These are phyloP conservation scores for Aspergillus hortae DNA, from an alignment of 2,329 filamentous ascomycete species.

Conservation along the genomic window DNA sequence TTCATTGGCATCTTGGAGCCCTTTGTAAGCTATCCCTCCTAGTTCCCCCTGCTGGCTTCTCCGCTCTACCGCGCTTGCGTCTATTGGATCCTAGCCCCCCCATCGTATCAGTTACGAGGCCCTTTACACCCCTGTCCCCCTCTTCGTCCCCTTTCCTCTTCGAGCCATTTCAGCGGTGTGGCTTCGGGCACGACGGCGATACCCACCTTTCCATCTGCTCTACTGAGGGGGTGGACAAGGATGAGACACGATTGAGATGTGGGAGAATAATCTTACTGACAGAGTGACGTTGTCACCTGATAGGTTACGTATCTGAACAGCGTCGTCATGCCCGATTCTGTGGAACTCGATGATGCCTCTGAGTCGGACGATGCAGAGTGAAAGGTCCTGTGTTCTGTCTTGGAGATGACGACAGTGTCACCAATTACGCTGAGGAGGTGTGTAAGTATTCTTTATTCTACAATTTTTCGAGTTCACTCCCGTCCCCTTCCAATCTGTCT, in stretches of 20 bases:
- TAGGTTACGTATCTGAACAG: slow-evolving; percentile 70
- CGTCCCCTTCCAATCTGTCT: slow-evolving; percentile 1
- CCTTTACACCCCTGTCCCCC: slow-evolving; percentile 9
- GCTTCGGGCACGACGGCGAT: slow-evolving; percentile 12
- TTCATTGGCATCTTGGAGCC: slow-evolving; percentile 67
- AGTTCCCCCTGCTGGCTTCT: slow-evolving; percentile 20
- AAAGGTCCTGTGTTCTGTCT: neutral
- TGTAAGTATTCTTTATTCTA: slow-evolving; percentile 4
- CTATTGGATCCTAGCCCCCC: slow-evolving; percentile 21
- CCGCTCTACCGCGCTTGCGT: slow-evolving; percentile 20
- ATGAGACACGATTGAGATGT: neutral
- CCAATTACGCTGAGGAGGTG: slow-evolving; percentile 7
- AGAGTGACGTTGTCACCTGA: slow-evolving; percentile 15
- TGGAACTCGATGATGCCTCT: slow-evolving; percentile 39
- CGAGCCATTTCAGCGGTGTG: slow-evolving; percentile 19
- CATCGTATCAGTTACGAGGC: slow-evolving; percentile 13
- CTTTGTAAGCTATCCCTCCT: slow-evolving; percentile 68
- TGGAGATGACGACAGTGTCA: neutral
- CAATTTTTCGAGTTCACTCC: neutral
- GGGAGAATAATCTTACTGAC: slow-evolving; percentile 19
- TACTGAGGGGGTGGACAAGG: slow-evolving; percentile 9
- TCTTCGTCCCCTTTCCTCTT: slow-evolving; percentile 15
- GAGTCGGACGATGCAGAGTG: slow-evolving; percentile 10
- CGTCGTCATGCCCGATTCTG: slow-evolving; percentile 69
- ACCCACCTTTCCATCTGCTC: slow-evolving; percentile 12